phyloP scores from a whole-genome alignment of 306 rosid genomes.

The Prosopis cineraria region DNA sequence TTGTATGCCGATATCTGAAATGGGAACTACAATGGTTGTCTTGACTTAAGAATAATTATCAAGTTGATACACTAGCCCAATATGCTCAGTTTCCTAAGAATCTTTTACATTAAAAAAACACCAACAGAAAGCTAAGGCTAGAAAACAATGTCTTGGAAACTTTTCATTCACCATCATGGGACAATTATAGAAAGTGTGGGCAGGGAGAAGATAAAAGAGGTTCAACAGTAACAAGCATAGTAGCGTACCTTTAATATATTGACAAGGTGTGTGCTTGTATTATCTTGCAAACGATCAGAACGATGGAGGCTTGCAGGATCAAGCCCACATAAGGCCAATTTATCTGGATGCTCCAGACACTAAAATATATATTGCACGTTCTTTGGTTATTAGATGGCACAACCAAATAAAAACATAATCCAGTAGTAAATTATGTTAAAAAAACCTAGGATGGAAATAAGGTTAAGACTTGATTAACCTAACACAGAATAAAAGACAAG shows the following conservation, averaged over 20 bases:
- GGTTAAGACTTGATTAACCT: constrained; percentile 25
- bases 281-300: constrained; percentile 88
- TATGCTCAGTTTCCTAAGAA: not conserved
- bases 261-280: constrained; percentile 59
- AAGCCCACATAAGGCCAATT: constrained; percentile 84
- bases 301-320: constrained; percentile 78
- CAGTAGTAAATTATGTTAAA: constrained; percentile 28
- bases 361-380: constrained; percentile 35
- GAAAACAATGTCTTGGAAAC: constrained; percentile 3
- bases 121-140: not conserved
- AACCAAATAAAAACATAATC: constrained; percentile 17
- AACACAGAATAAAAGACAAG: constrained; percentile 22
- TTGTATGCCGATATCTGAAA: not conserved
- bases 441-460: constrained; percentile 26
- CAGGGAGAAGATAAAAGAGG: constrained; percentile 20
- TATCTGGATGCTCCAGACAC: constrained; percentile 71
- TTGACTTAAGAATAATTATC: constrained; percentile 2
- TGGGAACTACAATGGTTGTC: not conserved
- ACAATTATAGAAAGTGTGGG: constrained; percentile 4
- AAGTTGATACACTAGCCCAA: constrained; percentile 20
- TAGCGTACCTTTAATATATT: constrained; percentile 90
- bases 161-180: constrained; percentile 11
- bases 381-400: constrained; percentile 35
- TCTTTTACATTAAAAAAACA: not conserved
- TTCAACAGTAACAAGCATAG: constrained; percentile 5